Base-by-base conservation (phyloP, 2,329 filamentous ascomycete genomes). In the Incumbomyces delicatus region DNA sequence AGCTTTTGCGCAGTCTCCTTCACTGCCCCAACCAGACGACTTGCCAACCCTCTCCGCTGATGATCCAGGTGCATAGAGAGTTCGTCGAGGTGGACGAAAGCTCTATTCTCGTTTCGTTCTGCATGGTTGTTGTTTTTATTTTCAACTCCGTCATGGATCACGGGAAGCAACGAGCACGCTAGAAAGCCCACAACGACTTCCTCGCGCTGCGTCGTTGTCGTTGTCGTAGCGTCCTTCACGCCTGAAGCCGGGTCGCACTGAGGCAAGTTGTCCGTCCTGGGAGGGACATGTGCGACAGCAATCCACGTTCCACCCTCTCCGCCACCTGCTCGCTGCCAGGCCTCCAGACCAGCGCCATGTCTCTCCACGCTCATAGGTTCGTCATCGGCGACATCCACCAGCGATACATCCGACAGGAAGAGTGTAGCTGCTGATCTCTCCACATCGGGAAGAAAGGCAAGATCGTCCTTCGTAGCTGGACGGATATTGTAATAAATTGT, bases 101-200 rank as follows among this genome's bases (percentile, higher is more conserved):
- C 30, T 16, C 13, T 16, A 20, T 41, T 8, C 22, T 27, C 22
- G 4, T 27, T 27, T 4, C 22, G 8, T 8, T 27, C 22, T 27
- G 22, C 22, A 27, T 8, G 8, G 22, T 27, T 27, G 22, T 27
- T 8, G 22, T 27, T n/a, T n/a, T n/a, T n/a, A n/a, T n/a, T n/a
- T n/a, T n/a, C 22, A 8, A 27, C 22, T 27, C 8, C 22, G 22
- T 8, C 22, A 27, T 27, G 41, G 8, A 17, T 6, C 10, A 46
- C 29, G 16, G 44, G 34, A 2, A 43, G 35, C 31, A 49, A 42
- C 7, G 14, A 17, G 12, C 17, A 20, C 1, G 38, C 47, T n/a
- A 49, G 29, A 31, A 49, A 49, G 14, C 47, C n/a, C n/a, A n/a
- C 47, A 17, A 49, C 37, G n/a, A 46, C 31, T 11, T 39, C 36